A percentile compares a stretch with the other conserved stretches of the same genome.
Conservation (phyloP, 2,329 filamentous ascomycete species). For the Fusarium piperis region DNA sequence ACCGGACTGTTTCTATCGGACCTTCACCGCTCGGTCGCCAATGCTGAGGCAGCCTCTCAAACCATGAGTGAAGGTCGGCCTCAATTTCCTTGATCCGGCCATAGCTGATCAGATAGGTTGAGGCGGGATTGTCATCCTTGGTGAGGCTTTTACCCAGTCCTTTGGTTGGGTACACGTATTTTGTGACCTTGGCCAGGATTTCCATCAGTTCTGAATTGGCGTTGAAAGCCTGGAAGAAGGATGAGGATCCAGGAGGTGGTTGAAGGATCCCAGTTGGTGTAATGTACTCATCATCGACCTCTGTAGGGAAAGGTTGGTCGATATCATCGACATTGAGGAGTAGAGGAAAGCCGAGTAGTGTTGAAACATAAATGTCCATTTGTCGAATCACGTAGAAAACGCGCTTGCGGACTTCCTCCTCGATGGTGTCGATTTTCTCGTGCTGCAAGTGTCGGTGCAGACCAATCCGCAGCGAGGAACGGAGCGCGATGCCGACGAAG, state of each 20-base stretch:
- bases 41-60: conserved; percentile 74
- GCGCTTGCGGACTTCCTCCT: conserved; percentile 70
- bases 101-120: conserved; percentile 71
- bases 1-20: conserved; percentile 79
- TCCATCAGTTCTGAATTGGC: conserved; percentile 71
- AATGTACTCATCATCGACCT: conserved; percentile 75
- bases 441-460: conserved; percentile 78
- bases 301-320: conserved; percentile 71
- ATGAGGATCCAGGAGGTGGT: conserved; percentile 65
- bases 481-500: conserved; percentile 80
- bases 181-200: conserved; percentile 72
- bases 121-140: conserved; percentile 54
- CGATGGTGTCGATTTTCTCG: conserved; percentile 68
- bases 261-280: conserved; percentile 65
- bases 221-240: conserved; percentile 72
- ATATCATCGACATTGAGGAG: conserved; percentile 72
- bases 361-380: conserved; percentile 76
- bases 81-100: conserved; percentile 72
- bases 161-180: conserved; percentile 72
- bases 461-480: conserved; percentile 80
- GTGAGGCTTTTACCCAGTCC: conserved; percentile 58
- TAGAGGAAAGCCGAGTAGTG: conserved; percentile 72
- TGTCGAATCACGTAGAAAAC: conserved; percentile 76
- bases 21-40: conserved; percentile 84
- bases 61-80: conserved; percentile 70